These are phyloP conservation scores for Apiospora pterosperma DNA, from an alignment of 2,329 filamentous ascomycete genomes.

Conservation along the genomic window DNA sequence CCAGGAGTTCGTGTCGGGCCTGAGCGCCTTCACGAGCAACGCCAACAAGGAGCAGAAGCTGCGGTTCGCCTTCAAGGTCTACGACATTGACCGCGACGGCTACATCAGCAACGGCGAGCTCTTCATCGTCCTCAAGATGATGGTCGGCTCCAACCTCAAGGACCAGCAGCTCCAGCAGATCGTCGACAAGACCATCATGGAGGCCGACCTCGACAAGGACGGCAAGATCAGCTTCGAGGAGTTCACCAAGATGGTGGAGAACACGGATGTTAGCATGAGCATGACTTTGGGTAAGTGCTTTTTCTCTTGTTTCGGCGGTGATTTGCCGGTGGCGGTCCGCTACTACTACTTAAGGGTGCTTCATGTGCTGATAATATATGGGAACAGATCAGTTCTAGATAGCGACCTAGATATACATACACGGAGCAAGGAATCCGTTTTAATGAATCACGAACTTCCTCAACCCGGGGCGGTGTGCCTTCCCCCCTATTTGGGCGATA, in stretches of 20 bases:
- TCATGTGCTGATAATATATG: not conserved
- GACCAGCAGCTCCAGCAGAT: conserved; percentile 99
- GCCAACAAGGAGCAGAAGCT: conserved; percentile 99
- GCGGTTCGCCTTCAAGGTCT: conserved; percentile 97
- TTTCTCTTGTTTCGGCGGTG: conserved; percentile 1
- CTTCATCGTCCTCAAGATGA: conserved; percentile 99
- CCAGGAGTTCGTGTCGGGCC: conserved; percentile 94
- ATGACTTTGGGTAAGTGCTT: conserved; percentile 63
- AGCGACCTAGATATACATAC: conserved; percentile 10
- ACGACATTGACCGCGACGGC: conserved; percentile 97
- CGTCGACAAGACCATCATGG: conserved; percentile 99
- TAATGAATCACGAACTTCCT: conserved; percentile 6
- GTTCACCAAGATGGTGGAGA: conserved; percentile 98
- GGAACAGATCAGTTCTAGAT: conserved; percentile 26
- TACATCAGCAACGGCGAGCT: conserved; percentile 99
- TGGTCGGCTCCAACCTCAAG: conserved; percentile 99
- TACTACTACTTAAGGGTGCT: not conserved
- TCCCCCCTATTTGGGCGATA: not conserved
- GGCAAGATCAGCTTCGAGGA: conserved; percentile 99
- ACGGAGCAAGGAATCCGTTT: not conserved
- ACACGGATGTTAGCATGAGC: conserved; percentile 75
- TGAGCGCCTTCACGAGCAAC: conserved; percentile 94
- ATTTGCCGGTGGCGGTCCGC: not conserved
- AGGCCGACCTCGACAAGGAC: conserved; percentile 92
- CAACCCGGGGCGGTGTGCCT: not conserved